Evolutionary conservation across 352 stramenopile species (phyloP).

Genomic region (Phytophthora sojae): DNA sequence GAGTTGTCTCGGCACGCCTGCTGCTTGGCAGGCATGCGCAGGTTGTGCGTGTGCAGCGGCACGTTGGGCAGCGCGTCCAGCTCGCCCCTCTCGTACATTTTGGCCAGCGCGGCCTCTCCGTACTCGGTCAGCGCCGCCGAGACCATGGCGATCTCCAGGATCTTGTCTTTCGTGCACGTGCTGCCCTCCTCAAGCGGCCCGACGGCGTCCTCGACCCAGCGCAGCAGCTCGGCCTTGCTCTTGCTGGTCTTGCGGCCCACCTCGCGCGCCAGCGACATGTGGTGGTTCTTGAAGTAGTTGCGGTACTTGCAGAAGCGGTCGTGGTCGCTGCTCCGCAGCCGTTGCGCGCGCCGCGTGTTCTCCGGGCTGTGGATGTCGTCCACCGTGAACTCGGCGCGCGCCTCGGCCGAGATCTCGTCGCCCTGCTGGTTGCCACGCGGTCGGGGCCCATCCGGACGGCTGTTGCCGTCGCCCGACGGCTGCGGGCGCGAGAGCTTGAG

Average conservation of each 20-base stretch:
- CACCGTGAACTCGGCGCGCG: slow-evolving; percentile 43
- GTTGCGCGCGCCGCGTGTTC: slow-evolving; percentile 42
- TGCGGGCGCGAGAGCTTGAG: slow-evolving; percentile 42
- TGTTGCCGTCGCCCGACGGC: slow-evolving; percentile 8
- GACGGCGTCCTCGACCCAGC: slow-evolving; percentile 41
- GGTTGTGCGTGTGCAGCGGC: slow-evolving; percentile 45
- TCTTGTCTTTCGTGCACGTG: slow-evolving; percentile 44
- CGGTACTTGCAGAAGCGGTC: slow-evolving; percentile 57
- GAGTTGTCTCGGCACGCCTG: slow-evolving; percentile 50
- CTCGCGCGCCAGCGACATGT: slow-evolving; percentile 50
- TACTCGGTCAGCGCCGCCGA: slow-evolving; percentile 47
- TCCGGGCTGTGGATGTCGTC: slow-evolving; percentile 35
- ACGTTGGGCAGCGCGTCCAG: slow-evolving; percentile 45
- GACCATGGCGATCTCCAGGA: slow-evolving; percentile 55
- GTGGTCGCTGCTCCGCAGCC: slow-evolving; percentile 18
- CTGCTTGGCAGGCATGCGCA: slow-evolving; percentile 47
- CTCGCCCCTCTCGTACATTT: slow-evolving; percentile 44
- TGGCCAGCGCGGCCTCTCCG: slow-evolving; percentile 27
- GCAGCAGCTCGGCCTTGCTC: slow-evolving; percentile 42
- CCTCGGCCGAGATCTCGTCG: slow-evolving; percentile 32
- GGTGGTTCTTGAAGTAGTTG: slow-evolving; percentile 63
- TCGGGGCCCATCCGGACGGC: neutral
- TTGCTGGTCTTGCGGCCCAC: slow-evolving; percentile 45
- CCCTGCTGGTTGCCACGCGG: slow-evolving; percentile 13
- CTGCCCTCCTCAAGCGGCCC: slow-evolving; percentile 29